A percentile compares a stretch with the other conserved stretches of the same genome.
Evolutionary conservation across 768 basidiomycete genomes (phyloP).

Genomic region (Boletus speciosus): DNA sequence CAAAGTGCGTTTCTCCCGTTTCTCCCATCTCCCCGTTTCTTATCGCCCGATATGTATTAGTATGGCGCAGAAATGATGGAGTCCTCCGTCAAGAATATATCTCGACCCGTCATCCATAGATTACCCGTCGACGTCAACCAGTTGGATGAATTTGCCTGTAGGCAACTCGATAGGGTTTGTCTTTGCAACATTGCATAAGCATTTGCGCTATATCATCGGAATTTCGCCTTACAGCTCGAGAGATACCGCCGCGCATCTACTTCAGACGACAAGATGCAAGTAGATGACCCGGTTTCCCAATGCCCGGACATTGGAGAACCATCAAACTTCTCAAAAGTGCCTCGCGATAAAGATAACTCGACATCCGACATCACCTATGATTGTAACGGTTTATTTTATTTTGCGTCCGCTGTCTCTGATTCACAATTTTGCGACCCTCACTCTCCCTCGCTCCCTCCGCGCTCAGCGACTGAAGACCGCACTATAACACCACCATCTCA

Average conservation of each 20-base stretch:
- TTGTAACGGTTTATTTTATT: slow-evolving; percentile 12
- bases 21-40: background rate
- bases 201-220: background rate
- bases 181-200: background rate
- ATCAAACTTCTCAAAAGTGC: background rate
- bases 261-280: slow-evolving; percentile 28
- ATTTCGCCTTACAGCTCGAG: slow-evolving; percentile 38
- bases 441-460: background rate
- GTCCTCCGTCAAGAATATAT: slow-evolving; percentile 75
- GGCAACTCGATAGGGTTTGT: slow-evolving; percentile 79
- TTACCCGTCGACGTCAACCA: slow-evolving; percentile 71
- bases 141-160: slow-evolving; percentile 84
- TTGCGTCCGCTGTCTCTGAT: background rate
- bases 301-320: background rate
- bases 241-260: slow-evolving; percentile 44
- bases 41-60: slow-evolving; percentile 37
- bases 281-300: slow-evolving; percentile 15
- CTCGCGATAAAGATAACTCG: slow-evolving; percentile 1
- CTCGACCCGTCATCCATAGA: slow-evolving; percentile 75
- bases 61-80: slow-evolving; percentile 89
- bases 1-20: slow-evolving; percentile 50
- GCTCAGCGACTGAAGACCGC: slow-evolving; percentile 10
- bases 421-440: background rate
- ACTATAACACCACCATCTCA: slow-evolving; percentile 24
- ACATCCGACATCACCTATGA: background rate